phyloP scores from a whole-genome alignment of 306 rosid species.

The Sicyos edulis region DNA sequence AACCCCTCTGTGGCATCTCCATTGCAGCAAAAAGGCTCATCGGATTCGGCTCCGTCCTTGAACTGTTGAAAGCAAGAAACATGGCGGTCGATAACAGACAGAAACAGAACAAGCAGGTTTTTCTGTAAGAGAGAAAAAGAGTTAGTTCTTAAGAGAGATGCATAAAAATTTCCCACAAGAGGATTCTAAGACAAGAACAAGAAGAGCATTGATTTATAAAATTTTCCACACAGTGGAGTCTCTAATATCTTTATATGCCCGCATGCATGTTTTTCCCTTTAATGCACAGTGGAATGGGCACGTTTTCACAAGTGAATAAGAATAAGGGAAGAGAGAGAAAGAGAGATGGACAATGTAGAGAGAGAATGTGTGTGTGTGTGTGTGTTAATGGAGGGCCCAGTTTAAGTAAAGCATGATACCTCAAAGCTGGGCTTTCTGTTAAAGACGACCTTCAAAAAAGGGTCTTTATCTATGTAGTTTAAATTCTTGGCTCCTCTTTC shows the following conservation, averaged over 20 bases:
- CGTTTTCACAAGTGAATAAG: slow-evolving; percentile 13
- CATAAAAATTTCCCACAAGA: background rate
- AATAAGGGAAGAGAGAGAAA: background rate
- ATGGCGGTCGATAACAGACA: background rate
- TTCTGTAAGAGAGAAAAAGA: slow-evolving; percentile 9
- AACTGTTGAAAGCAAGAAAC: slow-evolving; percentile 7
- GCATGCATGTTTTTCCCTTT: slow-evolving; percentile 24
- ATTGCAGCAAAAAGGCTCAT: background rate
- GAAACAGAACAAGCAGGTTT: slow-evolving; percentile 14
- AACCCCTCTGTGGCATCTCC: background rate
- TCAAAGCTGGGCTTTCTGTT: slow-evolving; percentile 23
- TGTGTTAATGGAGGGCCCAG: background rate
- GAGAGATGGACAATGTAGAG: background rate
- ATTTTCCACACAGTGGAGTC: slow-evolving; percentile 14
- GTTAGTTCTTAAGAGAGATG: slow-evolving; percentile 14
- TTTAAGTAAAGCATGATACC: slow-evolving; percentile 17
- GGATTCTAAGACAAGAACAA: slow-evolving; percentile 10
- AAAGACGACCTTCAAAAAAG: slow-evolving; percentile 21
- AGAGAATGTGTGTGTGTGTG: background rate
- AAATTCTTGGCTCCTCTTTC: slow-evolving; percentile 17
- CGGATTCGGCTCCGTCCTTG: background rate
- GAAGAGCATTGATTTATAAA: background rate
- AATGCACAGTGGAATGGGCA: slow-evolving; percentile 20
- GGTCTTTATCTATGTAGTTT: slow-evolving; percentile 16
- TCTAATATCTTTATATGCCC: slow-evolving; percentile 19